phyloP scores from a whole-genome alignment of 1,139 yeast species.

The Blastobotrys raffinosifermentans region DNA sequence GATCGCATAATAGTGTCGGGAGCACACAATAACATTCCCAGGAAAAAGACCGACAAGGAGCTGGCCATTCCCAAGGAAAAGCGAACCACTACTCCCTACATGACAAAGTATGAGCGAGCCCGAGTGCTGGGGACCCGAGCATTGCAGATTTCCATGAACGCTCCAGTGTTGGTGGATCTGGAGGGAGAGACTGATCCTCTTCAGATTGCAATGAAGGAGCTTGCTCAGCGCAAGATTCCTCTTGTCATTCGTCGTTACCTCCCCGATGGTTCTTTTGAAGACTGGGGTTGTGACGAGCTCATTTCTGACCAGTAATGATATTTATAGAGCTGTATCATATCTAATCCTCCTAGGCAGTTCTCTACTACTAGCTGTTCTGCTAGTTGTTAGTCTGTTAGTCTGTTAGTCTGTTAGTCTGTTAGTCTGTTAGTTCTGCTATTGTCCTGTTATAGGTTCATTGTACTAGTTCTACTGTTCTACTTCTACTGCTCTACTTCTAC shows the following conservation, averaged over 20 bases:
- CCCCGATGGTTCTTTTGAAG: conserved; percentile 96
- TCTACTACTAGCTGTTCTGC: too few species aligned
- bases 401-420: too few species aligned
- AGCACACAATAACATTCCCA: conserved; percentile 38
- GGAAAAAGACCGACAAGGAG: conserved; percentile 67
- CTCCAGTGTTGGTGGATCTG: conserved; percentile 94
- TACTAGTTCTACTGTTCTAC: too few species aligned
- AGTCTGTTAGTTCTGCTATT: too few species aligned
- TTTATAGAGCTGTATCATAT: too few species aligned
- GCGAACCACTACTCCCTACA: conserved; percentile 93
- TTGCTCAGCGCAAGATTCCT: conserved; percentile 91
- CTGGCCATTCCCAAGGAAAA: conserved; percentile 85
- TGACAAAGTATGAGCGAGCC: conserved; percentile 98
- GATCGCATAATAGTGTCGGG: conserved; percentile 42
- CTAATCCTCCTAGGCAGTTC: too few species aligned
- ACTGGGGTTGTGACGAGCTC: conserved; percentile 98
- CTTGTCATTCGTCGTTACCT: conserved; percentile 90
- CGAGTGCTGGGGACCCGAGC: conserved; percentile 95
- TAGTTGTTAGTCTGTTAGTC: too few species aligned
- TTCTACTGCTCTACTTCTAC: too few species aligned
- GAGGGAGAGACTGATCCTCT: conserved; percentile 99
- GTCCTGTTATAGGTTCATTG: too few species aligned
- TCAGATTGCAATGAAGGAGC: conserved; percentile 95
- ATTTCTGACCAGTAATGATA: conserved; percentile 77
- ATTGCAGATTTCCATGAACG: conserved; percentile 91